Percentiles rank a stretch among this genome's conserved stretches.
Evolutionary conservation across 2,329 filamentous ascomycete species (phyloP).

Genomic region (Paecilomyces sp.): DNA sequence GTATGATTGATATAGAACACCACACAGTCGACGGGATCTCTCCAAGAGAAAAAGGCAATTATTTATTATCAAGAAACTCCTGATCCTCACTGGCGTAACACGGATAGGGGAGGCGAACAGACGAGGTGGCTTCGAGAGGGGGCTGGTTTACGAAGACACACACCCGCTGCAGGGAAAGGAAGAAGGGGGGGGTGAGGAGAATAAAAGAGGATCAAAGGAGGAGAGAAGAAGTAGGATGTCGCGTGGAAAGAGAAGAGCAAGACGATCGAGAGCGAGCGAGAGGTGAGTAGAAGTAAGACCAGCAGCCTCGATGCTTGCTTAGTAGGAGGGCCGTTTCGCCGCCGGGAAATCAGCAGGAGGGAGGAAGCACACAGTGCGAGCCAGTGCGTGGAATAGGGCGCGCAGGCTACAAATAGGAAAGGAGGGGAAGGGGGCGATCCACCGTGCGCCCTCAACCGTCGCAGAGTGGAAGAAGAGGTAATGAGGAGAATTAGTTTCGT

Average conservation of each 20-base stretch:
- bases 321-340: neutral
- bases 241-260: conserved; percentile 4
- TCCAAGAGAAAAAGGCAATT: too few species aligned
- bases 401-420: conserved; percentile 14
- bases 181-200: too few species aligned
- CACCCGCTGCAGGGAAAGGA: too few species aligned
- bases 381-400: conserved; percentile 6
- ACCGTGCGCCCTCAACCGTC: neutral
- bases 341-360: neutral
- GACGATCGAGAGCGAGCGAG: conserved; percentile 4
- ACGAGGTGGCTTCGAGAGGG: too few species aligned
- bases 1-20: neutral
- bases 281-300: conserved; percentile 2
- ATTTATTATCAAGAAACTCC: too few species aligned
- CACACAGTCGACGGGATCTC: too few species aligned
- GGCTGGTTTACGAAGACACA: too few species aligned
- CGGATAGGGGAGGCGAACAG: too few species aligned
- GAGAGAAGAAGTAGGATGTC: conserved; percentile 8
- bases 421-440: conserved; percentile 4
- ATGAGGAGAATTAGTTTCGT: too few species aligned
- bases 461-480: neutral
- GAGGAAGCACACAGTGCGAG: neutral
- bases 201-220: conserved; percentile 1
- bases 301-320: neutral
- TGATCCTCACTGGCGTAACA: too few species aligned